Evolutionary conservation across 2,329 filamentous ascomycete genomes (phyloP), one percentile per base, ranked within the genome.

Genomic region (Lasiodiplodia citricola): DNA sequence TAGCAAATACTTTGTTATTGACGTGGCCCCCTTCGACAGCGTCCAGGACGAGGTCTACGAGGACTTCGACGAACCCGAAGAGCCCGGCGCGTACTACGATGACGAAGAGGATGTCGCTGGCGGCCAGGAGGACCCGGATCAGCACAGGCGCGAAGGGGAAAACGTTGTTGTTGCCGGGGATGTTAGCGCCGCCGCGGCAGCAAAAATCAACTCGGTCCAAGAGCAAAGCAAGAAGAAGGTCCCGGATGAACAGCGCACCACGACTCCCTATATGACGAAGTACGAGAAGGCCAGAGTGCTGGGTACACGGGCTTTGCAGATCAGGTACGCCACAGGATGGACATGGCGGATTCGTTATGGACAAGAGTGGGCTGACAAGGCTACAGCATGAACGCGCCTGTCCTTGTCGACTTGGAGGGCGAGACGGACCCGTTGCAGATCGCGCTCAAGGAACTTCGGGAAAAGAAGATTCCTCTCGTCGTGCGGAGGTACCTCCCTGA

Each of bases 251-350:
- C 88, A 97, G 82, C 90, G 96, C 75, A 92, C 89, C 28, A 99
- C 96, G 10, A 99, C 96, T 35, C 96, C 95, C 2, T 99, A 97
- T 83, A 97, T 99, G 95, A 99, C 96, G 73, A 99, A 99, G 84
- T 99, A 99, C 83, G 96, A 99, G 86, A 89, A 91, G 75, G 96
- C 96, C 71, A 90, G 96, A 77, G 95, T 99, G 70, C 83, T 99
- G 72, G 96, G 96, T 58, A 98, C 96, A 51, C 87, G 96, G 73
- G 96, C 96, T 51, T 82, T 98, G 78, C 96, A 99, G 82, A 98
- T 99, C 78, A 97, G 93, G 93, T 96, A 81, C 67, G 88, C 74
- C 18, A 23, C 35, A 31, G n/a, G 37, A 23, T 35, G 51, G 23
- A 28, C 8, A 51, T 54, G 21, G 25, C 47, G 31, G 38, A 35